A percentile compares a stretch with the other conserved stretches of the same genome.
These are phyloP conservation scores for Pulveroboletus ravenelii DNA, from an alignment of 768 basidiomycete genomes.

Conservation along the genomic window DNA sequence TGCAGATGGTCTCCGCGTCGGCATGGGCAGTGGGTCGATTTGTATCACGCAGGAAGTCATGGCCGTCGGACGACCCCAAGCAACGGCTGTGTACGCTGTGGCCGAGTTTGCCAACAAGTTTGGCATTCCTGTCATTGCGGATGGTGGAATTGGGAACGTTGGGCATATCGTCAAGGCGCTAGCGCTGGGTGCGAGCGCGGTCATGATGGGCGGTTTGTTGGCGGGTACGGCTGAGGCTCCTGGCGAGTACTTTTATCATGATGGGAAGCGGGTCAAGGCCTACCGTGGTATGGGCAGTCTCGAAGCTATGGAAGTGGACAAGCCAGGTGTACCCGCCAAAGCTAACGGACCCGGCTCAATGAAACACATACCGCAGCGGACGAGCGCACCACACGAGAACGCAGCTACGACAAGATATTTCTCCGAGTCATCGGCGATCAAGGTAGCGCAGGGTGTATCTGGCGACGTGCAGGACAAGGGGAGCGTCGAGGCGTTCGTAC, in stretches of 20 bases:
- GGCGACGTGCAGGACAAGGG: slow-evolving; percentile 99
- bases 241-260: slow-evolving; percentile 99
- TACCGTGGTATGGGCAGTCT: slow-evolving; percentile 98
- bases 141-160: slow-evolving; percentile 93
- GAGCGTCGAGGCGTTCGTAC: slow-evolving; percentile 86
- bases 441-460: slow-evolving; percentile 95
- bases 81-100: slow-evolving; percentile 95
- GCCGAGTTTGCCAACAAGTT: slow-evolving; percentile 91
- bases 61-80: slow-evolving; percentile 97
- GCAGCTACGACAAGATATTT: slow-evolving; percentile 86
- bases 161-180: slow-evolving; percentile 98
- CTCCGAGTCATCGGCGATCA: slow-evolving; percentile 64
- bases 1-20: slow-evolving; percentile 91
- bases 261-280: slow-evolving; percentile 97
- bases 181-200: slow-evolving; percentile 87
- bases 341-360: slow-evolving; percentile 28
- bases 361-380: slow-evolving; percentile 48
- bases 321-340: slow-evolving; percentile 29
- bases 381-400: slow-evolving; percentile 62
- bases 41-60: slow-evolving; percentile 99
- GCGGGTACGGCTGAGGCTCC: slow-evolving; percentile 97
- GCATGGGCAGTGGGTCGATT: slow-evolving; percentile 98
- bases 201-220: slow-evolving; percentile 98
- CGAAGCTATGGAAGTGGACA: slow-evolving; percentile 87
- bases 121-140: slow-evolving; percentile 94